These are phyloP conservation scores for Xylaria cubensis DNA, from an alignment of 495 filamentous ascomycete species.

Conservation along the genomic window DNA sequence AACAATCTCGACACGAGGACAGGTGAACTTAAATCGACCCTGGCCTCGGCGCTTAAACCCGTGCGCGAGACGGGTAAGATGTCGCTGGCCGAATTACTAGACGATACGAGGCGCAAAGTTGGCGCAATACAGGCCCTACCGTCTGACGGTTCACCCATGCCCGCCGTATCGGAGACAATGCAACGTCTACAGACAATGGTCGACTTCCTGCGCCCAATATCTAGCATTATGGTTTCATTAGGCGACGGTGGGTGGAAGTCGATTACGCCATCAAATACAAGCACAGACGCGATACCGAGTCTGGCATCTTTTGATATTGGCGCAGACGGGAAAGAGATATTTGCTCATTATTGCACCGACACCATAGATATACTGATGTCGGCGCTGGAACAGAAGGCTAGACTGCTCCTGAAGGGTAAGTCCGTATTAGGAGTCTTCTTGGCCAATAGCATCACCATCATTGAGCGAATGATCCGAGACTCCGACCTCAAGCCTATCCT, in stretches of 20 bases:
- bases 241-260: slow-evolving; percentile 91
- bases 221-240: slow-evolving; percentile 87
- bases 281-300: slow-evolving; percentile 70
- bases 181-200: slow-evolving; percentile 84
- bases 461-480: slow-evolving; percentile 83
- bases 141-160: slow-evolving; percentile 76
- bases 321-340: slow-evolving; percentile 87
- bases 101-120: slow-evolving; percentile 80
- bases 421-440: slow-evolving; percentile 85
- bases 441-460: slow-evolving; percentile 83
- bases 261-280: slow-evolving; percentile 51
- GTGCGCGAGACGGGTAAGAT: slow-evolving; percentile 90
- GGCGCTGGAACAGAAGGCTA: slow-evolving; percentile 76
- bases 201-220: slow-evolving; percentile 83
- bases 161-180: slow-evolving; percentile 85
- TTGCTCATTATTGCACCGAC: slow-evolving; percentile 85
- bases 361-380: slow-evolving; percentile 81
- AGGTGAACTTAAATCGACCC: slow-evolving; percentile 81
- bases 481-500: slow-evolving; percentile 81
- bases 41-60: slow-evolving; percentile 85
- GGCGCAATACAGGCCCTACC: slow-evolving; percentile 69
- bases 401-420: slow-evolving; percentile 77
- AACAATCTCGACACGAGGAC: slow-evolving; percentile 80
- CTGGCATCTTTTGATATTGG: slow-evolving; percentile 83
- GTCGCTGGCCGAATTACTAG: slow-evolving; percentile 82